A percentile compares a stretch with the other conserved stretches of the same genome.
Conservation (phyloP, 169 alveolate genomes). For the Plasmodium vinckei region DNA sequence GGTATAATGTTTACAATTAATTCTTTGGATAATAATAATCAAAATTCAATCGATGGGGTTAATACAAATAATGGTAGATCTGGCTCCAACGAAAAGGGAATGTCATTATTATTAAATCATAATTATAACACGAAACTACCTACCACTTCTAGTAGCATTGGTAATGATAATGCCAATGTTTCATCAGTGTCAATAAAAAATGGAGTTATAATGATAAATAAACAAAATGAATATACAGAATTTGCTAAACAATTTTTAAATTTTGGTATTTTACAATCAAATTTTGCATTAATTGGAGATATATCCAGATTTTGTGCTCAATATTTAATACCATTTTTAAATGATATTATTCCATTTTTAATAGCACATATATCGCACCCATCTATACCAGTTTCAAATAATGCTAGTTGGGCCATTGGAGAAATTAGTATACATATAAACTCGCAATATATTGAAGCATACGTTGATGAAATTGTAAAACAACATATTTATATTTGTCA, state of each 20-base stretch:
- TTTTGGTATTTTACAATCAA: constrained; percentile 73
- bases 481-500: constrained; percentile 77
- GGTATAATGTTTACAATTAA: neutral
- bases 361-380: constrained; percentile 78
- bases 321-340: constrained; percentile 63
- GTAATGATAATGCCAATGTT: too few relatives aligned
- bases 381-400: constrained; percentile 85
- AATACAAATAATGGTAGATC: neutral
- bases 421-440: constrained; percentile 82
- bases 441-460: constrained; percentile 80
- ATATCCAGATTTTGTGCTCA: constrained; percentile 75
- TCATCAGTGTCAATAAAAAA: constrained; percentile 9
- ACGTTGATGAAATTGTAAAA: constrained; percentile 80
- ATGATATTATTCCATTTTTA: constrained; percentile 70
- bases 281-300: constrained; percentile 77
- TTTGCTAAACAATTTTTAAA: constrained; percentile 60
- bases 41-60: neutral
- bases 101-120: neutral
- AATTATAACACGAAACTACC: neutral
- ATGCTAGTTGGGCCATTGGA: constrained; percentile 92
- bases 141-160: neutral
- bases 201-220: constrained; percentile 1
- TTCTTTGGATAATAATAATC: neutral
- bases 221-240: constrained; percentile 34
- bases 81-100: neutral